Evolutionary conservation across 495 filamentous ascomycete species (phyloP), one percentile per base, ranked within the genome.

Genomic region (Cercophora newfieldiana): DNA sequence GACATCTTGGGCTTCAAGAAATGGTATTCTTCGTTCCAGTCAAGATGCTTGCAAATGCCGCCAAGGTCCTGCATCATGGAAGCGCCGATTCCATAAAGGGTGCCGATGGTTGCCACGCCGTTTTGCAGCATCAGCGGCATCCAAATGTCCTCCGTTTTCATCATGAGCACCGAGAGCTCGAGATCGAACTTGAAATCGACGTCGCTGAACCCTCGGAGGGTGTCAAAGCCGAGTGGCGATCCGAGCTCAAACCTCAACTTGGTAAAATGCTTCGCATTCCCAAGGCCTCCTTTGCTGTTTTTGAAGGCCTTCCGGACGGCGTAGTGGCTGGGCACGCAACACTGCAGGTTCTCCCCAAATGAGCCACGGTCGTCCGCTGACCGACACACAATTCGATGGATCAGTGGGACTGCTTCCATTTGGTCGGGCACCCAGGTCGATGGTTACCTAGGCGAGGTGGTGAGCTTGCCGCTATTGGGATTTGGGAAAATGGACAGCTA

Each of bases 111-210:
- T 28, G 53, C 53, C 19, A 24, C 3, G 24, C 53, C 53, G 24
- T 24, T 29, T 24, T n/a, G 48, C 21, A 24, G 5, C 53, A 12
- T 56, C 53, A 56, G 22, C 25, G 53, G 53, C 53, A 56, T 56
- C 53, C 53, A 56, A 16, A 56, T 24, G 25, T 56, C 53, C 53
- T 56, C 53, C 25, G 10, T 18, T 56, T 56, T 56, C 53, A 56
- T 56, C 53, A 56, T 56, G 10, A 56, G 25, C 14, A 56, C 53
- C 53, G 53, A 29, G 25, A 24, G 25, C 53, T 14, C 24, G 21
- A 24, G 10, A 24, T 56, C 53, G 25, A 56, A 56, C 18, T 29
- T 56, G 53, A 56, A 29, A 24, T 25, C 19, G 6, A 24, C 24
- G 12, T 56, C 53, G 19, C 16, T 25, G 24, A 56, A 56, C 14